Evolutionary conservation across 768 basidiomycete species (phyloP).

Genomic region (Hortiboletus flavorubellus): DNA sequence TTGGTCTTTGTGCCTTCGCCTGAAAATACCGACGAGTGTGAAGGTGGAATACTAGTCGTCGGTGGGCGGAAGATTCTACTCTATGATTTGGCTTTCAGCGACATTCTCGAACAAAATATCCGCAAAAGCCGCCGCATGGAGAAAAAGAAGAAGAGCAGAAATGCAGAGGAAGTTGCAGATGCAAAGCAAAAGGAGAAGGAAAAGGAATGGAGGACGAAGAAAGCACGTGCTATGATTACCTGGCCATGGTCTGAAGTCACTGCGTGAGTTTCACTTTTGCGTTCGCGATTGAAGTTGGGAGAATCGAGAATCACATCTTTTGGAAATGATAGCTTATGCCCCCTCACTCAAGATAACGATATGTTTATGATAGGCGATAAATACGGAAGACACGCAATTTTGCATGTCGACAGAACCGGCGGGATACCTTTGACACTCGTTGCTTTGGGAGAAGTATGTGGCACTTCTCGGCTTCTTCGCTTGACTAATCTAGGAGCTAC

Average conservation of each 20-base stretch:
- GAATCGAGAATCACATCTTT: background rate
- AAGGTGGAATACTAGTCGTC: slow-evolving; percentile 69
- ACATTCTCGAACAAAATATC: slow-evolving; percentile 48
- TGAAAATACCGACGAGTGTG: slow-evolving; percentile 31
- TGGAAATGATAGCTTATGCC: slow-evolving; percentile 43
- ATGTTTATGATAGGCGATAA: slow-evolving; percentile 65
- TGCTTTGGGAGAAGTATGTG: slow-evolving; percentile 68
- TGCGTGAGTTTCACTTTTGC: slow-evolving; percentile 45
- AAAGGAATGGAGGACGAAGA: slow-evolving; percentile 50
- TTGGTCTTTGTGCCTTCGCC: slow-evolving; percentile 37
- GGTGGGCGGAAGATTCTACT: slow-evolving; percentile 65
- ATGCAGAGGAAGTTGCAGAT: slow-evolving; percentile 39
- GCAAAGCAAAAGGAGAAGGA: slow-evolving; percentile 58
- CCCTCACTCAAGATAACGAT: slow-evolving; percentile 42
- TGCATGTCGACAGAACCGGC: slow-evolving; percentile 48
- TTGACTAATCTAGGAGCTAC: slow-evolving; percentile 4
- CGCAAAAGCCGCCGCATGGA: slow-evolving; percentile 55
- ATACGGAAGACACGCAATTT: slow-evolving; percentile 66
- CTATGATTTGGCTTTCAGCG: slow-evolving; percentile 51
- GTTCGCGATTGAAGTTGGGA: background rate
- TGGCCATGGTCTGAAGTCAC: slow-evolving; percentile 78
- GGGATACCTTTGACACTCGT: slow-evolving; percentile 46
- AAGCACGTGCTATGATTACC: slow-evolving; percentile 51
- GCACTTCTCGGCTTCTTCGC: background rate
- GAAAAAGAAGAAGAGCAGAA: slow-evolving; percentile 46